These are phyloP conservation scores for Favolaschia claudopus DNA, from an alignment of 768 basidiomycete species.

Conservation along the genomic window DNA sequence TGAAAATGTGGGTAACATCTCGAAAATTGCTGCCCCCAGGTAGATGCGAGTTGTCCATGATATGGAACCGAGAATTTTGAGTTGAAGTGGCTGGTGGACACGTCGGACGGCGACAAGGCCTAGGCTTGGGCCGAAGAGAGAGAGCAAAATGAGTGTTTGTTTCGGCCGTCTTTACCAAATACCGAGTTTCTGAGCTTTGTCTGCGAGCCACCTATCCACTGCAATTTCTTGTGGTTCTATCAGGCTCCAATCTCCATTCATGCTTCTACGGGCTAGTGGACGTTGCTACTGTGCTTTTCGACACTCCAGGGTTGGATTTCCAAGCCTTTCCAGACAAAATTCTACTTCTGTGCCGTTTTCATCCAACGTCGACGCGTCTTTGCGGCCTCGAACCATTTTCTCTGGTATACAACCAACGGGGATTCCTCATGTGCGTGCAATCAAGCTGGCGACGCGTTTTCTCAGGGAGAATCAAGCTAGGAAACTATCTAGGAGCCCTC, in stretches of 20 bases:
- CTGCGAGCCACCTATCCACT: no score
- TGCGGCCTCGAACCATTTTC: conserved; percentile 63
- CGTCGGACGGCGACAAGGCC: no score
- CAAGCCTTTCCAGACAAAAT: not conserved
- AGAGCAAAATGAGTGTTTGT: not conserved
- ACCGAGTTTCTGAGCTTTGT: not conserved
- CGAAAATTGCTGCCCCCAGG: conserved; percentile 70
- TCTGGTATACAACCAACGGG: conserved; percentile 96
- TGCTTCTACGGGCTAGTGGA: no score
- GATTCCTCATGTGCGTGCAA: conserved; percentile 76
- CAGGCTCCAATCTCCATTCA: no score
- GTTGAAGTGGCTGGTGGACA: no score
- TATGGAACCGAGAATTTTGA: conserved; percentile 15
- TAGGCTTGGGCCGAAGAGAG: conserved; percentile 22
- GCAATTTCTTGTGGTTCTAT: no score
- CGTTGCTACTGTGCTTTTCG: conserved; percentile 5
- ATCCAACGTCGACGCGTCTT: not conserved
- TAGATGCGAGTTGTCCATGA: conserved; percentile 25
- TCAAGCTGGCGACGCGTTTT: conserved; percentile 4
- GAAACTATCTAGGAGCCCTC: conserved; percentile 92
- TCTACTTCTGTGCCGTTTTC: not conserved
- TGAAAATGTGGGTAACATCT: conserved; percentile 70
- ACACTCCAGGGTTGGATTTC: not conserved
- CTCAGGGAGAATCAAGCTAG: conserved; percentile 62
- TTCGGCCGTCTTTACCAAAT: not conserved